Evolutionary conservation across 768 basidiomycete species (phyloP), one percentile per base, ranked within the genome.

Genomic region (Serendipita vermifera): DNA sequence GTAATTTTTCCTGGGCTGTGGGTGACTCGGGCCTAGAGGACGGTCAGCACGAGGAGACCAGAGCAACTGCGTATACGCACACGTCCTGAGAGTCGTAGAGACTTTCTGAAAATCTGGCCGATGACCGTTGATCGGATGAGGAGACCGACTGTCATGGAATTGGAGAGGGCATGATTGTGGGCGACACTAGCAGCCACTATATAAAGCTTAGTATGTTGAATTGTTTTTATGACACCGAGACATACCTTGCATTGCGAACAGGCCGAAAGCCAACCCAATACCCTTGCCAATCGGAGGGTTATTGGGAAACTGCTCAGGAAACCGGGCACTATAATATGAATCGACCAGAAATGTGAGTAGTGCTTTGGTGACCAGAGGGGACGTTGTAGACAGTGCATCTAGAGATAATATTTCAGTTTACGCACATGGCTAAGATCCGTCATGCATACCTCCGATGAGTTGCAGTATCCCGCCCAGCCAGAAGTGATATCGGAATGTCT

Each of bases 1-100:
- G 78, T 83, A 48, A 85, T 79, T 62, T 82, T 72, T 0, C 84
- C 84, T 38, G 78, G 77, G 17, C 73, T 77, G 62, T 83, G 80
- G 38, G 78, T 71, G 26, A 75, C 58, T 17, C 81, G 72, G 6
- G 82, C 72, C 46, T 51, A 26, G 26, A 31, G 11, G 26, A 13
- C 1, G 11, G 11, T 43, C 14, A 43, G 14, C 24, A 43, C 14
- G 11, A 13, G 14, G 11, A 9, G 41, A 24, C 14, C 24, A 15
- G 20, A 24, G 39, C n/a, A 26, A n/a, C 9, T 9, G n/a, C 5
- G 22, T 9, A n/a, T n/a, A 51, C 46, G 2, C 31, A 51, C 46
- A 48, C 76, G 72, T 0, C 79, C 78, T 14, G 83, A 85, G 0
- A 86, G 68, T 11, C 83, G 76, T 35, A 86, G 68, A 0, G 82